These are phyloP conservation scores for Epichloe typhina DNA, from an alignment of 2,329 filamentous ascomycete genomes.

Conservation along the genomic window DNA sequence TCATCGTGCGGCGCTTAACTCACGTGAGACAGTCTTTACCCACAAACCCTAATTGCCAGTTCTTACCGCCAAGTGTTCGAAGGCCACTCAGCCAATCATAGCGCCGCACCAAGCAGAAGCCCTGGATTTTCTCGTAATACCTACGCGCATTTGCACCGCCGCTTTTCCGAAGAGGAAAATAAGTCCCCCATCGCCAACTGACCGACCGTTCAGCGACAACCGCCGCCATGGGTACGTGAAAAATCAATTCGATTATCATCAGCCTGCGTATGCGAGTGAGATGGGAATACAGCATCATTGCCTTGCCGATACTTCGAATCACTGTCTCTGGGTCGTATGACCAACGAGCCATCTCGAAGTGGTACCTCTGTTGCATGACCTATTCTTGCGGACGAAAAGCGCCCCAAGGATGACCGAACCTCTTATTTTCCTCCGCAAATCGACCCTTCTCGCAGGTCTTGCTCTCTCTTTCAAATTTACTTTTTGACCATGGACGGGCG, in stretches of 20 bases:
- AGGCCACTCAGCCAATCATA: constrained; percentile 6
- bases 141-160: constrained; percentile 13
- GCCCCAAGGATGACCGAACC: constrained; percentile 3
- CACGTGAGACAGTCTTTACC: background rate
- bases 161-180: constrained; percentile 20
- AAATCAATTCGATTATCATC: constrained; percentile 19
- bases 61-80: constrained; percentile 23
- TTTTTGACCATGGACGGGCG: constrained; percentile 6
- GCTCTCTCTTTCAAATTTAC: background rate
- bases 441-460: background rate
- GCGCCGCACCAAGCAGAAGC: constrained; percentile 10
- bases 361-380: constrained; percentile 5
- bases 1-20: background rate
- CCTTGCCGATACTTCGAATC: background rate
- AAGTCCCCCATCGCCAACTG: constrained; percentile 24
- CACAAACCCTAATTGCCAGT: constrained; percentile 31
- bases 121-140: constrained; percentile 17
- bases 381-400: constrained; percentile 7
- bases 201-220: constrained; percentile 26
- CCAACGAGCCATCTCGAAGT: constrained; percentile 9
- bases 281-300: constrained; percentile 3
- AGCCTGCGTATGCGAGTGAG: constrained; percentile 39
- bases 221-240: constrained; percentile 52
- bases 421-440: background rate
- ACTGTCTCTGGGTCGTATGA: background rate